Evolutionary conservation across 257 asterid species (phyloP).

Genomic region (Solanum sparsipilum): DNA sequence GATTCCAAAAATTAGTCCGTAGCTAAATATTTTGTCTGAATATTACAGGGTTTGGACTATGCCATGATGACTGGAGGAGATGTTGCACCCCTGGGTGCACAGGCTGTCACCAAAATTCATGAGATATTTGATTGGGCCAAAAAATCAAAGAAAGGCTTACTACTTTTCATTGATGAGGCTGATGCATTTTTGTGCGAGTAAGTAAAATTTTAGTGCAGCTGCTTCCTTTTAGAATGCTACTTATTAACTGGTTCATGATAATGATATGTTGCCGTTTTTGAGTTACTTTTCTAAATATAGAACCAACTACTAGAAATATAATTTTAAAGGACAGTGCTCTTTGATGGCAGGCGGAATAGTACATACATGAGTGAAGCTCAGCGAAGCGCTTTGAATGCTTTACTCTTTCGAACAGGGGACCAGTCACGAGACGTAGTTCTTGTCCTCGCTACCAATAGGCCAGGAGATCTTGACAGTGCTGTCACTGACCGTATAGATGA

Average conservation of each 20-base stretch:
- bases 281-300: not conserved
- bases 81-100: slow-evolving; percentile 94
- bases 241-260: not conserved
- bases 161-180: slow-evolving; percentile 93
- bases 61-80: slow-evolving; percentile 99
- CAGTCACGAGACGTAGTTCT: slow-evolving; percentile 94
- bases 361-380: slow-evolving; percentile 96
- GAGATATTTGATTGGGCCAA: slow-evolving; percentile 98
- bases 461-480: slow-evolving; percentile 92
- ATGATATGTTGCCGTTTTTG: not conserved
- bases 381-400: slow-evolving; percentile 81
- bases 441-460: slow-evolving; percentile 91
- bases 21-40: not conserved
- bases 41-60: slow-evolving; percentile 85
- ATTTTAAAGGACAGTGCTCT: not conserved
- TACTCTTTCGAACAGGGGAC: slow-evolving; percentile 95
- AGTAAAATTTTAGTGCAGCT: slow-evolving; percentile 19
- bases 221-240: not conserved
- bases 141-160: slow-evolving; percentile 81
- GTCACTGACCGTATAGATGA: slow-evolving; percentile 93
- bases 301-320: not conserved
- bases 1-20: not conserved
- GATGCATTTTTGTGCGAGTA: slow-evolving; percentile 99
- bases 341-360: slow-evolving; percentile 67
- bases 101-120: slow-evolving; percentile 94